Evolutionary conservation across 139 green algal species (phyloP), one percentile per base, ranked within the genome.

Genomic region (Micractinium sp.): DNA sequence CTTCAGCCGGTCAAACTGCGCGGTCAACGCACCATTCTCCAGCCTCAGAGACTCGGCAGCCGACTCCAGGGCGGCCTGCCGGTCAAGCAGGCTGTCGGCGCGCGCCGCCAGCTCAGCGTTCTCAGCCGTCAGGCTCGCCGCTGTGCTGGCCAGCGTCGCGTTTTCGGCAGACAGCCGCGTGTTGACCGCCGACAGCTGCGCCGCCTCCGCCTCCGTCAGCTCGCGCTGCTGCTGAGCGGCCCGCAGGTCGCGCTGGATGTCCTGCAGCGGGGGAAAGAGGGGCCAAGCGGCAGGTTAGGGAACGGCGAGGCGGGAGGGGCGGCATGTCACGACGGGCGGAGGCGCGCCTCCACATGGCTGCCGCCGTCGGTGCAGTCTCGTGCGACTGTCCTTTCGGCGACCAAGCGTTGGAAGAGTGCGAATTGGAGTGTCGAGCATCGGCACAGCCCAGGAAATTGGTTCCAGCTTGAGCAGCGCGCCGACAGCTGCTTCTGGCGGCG

Each of bases 1-100:
- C 36, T 91, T 91, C 23, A 93, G 88, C 63, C 76, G 61, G 33
- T 91, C 90, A 91, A 93, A 93, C 47, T 90, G 90, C 27, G 81
- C 77, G 25, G 90, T 31, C 20, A 93, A 78, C 27, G 85, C 75
- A 29, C 56, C 47, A 85, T 93, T 93, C 82, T 93, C 90, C 63
- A 88, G 77, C 60, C 88, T 77, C 22, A 93, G 61, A 12, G 76
- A 85, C 63, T 93, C 90, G 1, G 84, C 85, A 16, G 71, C 80
- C 18, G 85, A 35, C 69, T 93, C 87, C 53, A 93, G 88, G 18
- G 69, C 69, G 14, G 69, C 84, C 39, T 93, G 85, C 31, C 78
- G 76, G 25, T 91, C 90, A 67, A 89, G 35, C 31, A 93, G 71
- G n/a, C 61, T 56, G 12, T 83, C 83, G 22, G 82, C 41, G 16